Evolutionary conservation across 257 asterid species (phyloP).

Genomic region (Echium plantagineum): DNA sequence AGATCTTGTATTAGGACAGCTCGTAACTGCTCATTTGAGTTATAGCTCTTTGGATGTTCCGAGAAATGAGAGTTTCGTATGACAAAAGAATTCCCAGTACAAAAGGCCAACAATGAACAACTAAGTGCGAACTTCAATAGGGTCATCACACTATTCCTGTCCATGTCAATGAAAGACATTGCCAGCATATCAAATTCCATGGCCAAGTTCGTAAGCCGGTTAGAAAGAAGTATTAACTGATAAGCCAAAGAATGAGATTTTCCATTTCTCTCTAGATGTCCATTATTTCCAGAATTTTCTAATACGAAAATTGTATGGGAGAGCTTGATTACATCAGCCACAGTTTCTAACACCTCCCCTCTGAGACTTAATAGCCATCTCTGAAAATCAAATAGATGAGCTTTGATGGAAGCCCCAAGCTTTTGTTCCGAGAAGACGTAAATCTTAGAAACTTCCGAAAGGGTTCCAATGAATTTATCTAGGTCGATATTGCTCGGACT

Average conservation of each 20-base stretch:
- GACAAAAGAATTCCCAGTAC: constrained; percentile 44
- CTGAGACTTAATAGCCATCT: constrained; percentile 64
- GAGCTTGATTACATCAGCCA: constrained; percentile 33
- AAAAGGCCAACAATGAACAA: constrained; percentile 81
- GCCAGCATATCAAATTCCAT: constrained; percentile 55
- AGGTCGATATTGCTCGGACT: constrained; percentile 13
- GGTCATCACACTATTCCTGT: constrained; percentile 35
- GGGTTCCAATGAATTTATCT: constrained; percentile 24
- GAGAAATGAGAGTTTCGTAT: constrained; percentile 28
- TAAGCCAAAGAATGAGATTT: constrained; percentile 20
- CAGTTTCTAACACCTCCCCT: constrained; percentile 35
- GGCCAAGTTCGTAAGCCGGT: constrained; percentile 41
- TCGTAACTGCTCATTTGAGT: constrained; percentile 22
- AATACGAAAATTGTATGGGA: constrained; percentile 17
- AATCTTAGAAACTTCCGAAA: constrained; percentile 27
- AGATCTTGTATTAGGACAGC: constrained; percentile 48
- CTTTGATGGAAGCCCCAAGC: constrained; percentile 34
- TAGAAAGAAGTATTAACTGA: constrained; percentile 32
- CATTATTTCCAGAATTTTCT: constrained; percentile 17
- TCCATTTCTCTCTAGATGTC: constrained; percentile 16
- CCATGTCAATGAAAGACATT: constrained; percentile 48
- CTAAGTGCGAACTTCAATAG: constrained; percentile 53
- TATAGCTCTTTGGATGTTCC: constrained; percentile 12
- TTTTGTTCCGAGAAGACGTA: constrained; percentile 34
- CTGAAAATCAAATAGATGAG: constrained; percentile 39